Percentiles rank a stretch among this genome's conserved stretches.
Evolutionary conservation across 306 rosid species (phyloP).

Genomic region (Gastrolobium villosum): DNA sequence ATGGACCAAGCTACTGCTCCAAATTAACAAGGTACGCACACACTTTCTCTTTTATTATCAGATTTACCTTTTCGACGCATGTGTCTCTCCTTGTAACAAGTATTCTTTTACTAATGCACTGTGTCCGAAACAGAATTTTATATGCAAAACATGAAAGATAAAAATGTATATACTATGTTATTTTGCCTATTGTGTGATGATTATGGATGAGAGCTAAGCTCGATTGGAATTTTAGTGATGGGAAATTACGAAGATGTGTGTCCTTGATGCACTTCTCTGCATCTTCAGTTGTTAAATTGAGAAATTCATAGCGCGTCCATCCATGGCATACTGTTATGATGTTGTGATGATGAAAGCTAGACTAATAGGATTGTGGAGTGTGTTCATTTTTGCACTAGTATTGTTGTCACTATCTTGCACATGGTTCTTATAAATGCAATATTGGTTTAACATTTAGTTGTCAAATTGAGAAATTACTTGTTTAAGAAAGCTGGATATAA

Average conservation of each 20-base stretch:
- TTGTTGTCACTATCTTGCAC: not conserved
- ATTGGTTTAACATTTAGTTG: not conserved
- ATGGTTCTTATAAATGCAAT: not conserved
- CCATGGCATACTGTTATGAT: not conserved
- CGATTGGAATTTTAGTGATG: not conserved
- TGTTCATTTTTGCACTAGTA: not conserved
- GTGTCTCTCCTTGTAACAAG: not conserved
- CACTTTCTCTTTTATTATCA: not conserved
- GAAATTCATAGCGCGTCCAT: not conserved
- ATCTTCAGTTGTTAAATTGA: not conserved
- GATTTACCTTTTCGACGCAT: not conserved
- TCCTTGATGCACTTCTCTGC: not conserved
- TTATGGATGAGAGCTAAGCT: conserved; percentile 7
- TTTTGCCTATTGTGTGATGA: not conserved
- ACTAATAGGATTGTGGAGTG: conserved; percentile 1
- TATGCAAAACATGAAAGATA: not conserved
- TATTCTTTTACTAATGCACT: not conserved
- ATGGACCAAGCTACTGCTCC: conserved; percentile 61
- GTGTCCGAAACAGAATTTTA: not conserved
- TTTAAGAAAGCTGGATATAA: not conserved
- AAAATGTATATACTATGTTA: no score
- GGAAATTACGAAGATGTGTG: not conserved
- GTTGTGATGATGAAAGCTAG: not conserved
- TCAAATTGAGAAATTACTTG: not conserved
- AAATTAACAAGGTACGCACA: conserved; percentile 26